Conservation (phyloP, 169 alveolate species). For the Toxoplasma gondii region DNA sequence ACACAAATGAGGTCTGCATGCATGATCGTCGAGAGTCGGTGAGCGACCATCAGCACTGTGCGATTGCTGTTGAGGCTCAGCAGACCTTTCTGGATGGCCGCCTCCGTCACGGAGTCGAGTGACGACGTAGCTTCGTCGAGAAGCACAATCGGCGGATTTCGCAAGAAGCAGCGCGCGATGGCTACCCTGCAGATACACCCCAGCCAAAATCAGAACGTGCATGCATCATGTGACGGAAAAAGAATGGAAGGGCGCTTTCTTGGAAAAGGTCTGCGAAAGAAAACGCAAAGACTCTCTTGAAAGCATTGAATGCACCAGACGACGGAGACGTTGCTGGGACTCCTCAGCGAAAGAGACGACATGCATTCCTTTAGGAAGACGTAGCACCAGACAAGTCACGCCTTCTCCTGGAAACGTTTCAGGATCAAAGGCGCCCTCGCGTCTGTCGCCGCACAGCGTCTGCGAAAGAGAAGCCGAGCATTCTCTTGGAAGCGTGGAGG, state of each 20-base stretch:
- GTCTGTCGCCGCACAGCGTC: too few relatives aligned
- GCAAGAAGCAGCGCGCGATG: conserved; percentile 95
- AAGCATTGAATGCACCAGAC: background rate
- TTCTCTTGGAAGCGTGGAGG: too few relatives aligned
- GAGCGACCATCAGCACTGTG: conserved; percentile 68
- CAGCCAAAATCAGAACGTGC: conserved; percentile 42
- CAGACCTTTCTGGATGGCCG: conserved; percentile 80
- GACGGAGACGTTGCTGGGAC: too few relatives aligned
- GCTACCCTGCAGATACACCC: conserved; percentile 90
- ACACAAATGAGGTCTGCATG: conserved; percentile 69
- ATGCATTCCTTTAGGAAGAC: too few relatives aligned
- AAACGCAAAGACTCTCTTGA: background rate
- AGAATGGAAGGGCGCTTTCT: too few relatives aligned
- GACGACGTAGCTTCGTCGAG: conserved; percentile 95
- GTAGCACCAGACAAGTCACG: too few relatives aligned
- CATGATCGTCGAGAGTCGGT: conserved; percentile 68
- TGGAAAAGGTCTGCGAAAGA: background rate
- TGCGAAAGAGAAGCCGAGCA: too few relatives aligned
- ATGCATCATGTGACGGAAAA: too few relatives aligned
- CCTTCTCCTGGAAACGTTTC: too few relatives aligned
- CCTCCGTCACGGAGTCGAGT: conserved; percentile 92
- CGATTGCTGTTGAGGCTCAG: background rate
- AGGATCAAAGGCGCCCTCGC: too few relatives aligned
- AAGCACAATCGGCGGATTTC: conserved; percentile 92
- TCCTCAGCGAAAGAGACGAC: too few relatives aligned